Conservation (phyloP, 768 basidiomycete species). For the Lactarius psammicola region DNA sequence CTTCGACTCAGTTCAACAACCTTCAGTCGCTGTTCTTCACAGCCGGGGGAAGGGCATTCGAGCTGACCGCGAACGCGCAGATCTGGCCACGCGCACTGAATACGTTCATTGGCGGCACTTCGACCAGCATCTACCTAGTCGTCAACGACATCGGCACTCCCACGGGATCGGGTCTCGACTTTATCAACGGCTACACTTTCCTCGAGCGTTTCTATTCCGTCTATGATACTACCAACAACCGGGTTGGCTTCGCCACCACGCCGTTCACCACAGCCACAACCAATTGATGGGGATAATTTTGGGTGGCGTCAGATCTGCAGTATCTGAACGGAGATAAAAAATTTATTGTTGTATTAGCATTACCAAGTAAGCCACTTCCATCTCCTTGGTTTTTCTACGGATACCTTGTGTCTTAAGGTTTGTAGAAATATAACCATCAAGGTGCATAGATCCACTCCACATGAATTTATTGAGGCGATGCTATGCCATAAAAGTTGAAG, state of each 20-base stretch:
- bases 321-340: not conserved
- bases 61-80: slow-evolving; percentile 41
- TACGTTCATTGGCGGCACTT: slow-evolving; percentile 33
- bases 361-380: not conserved
- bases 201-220: slow-evolving; percentile 41
- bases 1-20: slow-evolving; percentile 47
- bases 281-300: slow-evolving; percentile 30
- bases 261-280: slow-evolving; percentile 34
- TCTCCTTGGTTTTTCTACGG: not conserved
- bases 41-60: slow-evolving; percentile 46
- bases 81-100: slow-evolving; percentile 37
- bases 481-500: too few relatives aligned
- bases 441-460: not conserved
- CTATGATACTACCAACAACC: slow-evolving; percentile 36
- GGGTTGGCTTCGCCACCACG: slow-evolving; percentile 39
- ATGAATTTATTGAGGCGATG: not conserved
- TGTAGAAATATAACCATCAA: not conserved
- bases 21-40: slow-evolving; percentile 59
- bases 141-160: slow-evolving; percentile 33
- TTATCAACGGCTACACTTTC: slow-evolving; percentile 40
- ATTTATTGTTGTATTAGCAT: not conserved
- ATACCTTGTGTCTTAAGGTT: not conserved
- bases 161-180: slow-evolving; percentile 38
- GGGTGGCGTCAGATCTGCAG: not conserved
- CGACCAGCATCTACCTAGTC: slow-evolving; percentile 35